Evolutionary conservation across 1,284 basidiomycete species (phyloP).

Genomic region (Tilletia walkeri): DNA sequence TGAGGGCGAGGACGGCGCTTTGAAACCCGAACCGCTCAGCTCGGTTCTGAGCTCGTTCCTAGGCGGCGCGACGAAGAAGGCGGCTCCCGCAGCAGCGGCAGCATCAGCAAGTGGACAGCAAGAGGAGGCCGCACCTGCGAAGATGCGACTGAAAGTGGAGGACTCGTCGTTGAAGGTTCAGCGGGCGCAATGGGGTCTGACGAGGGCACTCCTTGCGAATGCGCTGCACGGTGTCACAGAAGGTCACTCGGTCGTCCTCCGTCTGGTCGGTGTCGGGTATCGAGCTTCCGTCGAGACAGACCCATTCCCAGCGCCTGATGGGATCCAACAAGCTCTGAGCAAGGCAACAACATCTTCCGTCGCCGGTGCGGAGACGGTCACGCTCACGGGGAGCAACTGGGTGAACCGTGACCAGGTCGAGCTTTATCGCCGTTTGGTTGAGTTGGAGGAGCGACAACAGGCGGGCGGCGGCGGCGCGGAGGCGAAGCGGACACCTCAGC

Average conservation of each 20-base stretch:
- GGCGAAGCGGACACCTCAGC: conserved; percentile 20
- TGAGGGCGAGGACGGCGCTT: neutral
- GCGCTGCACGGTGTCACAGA: conserved; percentile 84
- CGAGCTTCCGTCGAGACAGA: conserved; percentile 82
- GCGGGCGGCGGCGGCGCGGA: neutral
- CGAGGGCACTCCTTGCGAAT: conserved; percentile 82
- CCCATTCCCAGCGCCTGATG: conserved; percentile 58
- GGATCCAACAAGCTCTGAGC: conserved; percentile 36
- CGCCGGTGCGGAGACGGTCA: neutral
- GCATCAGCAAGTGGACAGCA: neutral
- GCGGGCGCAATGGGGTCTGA: conserved; percentile 87
- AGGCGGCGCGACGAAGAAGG: neutral
- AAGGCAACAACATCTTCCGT: neutral
- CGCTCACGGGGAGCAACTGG: conserved; percentile 7
- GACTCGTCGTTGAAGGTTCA: conserved; percentile 72
- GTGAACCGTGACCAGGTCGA: conserved; percentile 13
- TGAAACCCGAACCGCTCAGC: conserved; percentile 20
- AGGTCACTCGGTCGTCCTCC: conserved; percentile 78
- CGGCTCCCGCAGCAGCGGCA: neutral
- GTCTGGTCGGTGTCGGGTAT: conserved; percentile 93
- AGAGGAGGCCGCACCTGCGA: conserved; percentile 15
- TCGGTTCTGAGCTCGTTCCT: too few species aligned
- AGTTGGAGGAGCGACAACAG: conserved; percentile 32
- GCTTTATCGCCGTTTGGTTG: conserved; percentile 29
- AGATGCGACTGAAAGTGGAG: conserved; percentile 64